phyloP scores from a whole-genome alignment of 352 stramenopile species.

The Phytopythium aichiense region DNA sequence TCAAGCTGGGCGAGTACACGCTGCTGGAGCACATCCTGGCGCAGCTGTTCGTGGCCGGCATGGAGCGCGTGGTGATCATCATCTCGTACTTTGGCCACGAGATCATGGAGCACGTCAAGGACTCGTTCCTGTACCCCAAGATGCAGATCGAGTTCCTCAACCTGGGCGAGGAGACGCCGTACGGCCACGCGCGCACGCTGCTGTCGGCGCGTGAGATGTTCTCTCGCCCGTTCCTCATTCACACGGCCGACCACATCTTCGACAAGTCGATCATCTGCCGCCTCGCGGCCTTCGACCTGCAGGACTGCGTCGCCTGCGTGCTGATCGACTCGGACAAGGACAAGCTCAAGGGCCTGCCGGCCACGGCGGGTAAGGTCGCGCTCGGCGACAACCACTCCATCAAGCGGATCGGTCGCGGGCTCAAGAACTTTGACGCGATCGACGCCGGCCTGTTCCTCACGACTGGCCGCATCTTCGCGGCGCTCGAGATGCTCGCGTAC shows the following conservation, averaged over 20 bases:
- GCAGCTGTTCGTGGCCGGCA: constrained; percentile 76
- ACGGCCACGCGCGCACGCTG: constrained; percentile 69
- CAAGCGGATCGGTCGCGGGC: constrained; percentile 56
- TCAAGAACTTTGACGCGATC: constrained; percentile 75
- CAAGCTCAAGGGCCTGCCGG: constrained; percentile 50
- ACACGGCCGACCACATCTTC: constrained; percentile 85
- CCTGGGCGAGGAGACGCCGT: constrained; percentile 70
- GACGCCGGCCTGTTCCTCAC: constrained; percentile 77
- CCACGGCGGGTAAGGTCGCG: constrained; percentile 68
- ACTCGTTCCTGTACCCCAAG: constrained; percentile 68
- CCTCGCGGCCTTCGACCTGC: constrained; percentile 66
- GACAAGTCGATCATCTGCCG: constrained; percentile 67
- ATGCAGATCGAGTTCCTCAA: constrained; percentile 85
- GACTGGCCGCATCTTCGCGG: constrained; percentile 64
- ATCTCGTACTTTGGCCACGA: constrained; percentile 79
- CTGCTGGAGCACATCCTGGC: constrained; percentile 80
- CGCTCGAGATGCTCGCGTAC: constrained; percentile 80
- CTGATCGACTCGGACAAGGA: constrained; percentile 67
- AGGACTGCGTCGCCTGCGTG: constrained; percentile 70
- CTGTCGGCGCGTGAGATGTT: constrained; percentile 79
- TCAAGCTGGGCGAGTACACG: constrained; percentile 70
- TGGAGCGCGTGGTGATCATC: constrained; percentile 82
- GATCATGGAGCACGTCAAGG: constrained; percentile 78
- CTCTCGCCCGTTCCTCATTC: constrained; percentile 76
- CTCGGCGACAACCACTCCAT: constrained; percentile 50